Base-by-base conservation (phyloP, 2,329 filamentous ascomycete genomes). In the Diplodia corticola region DNA sequence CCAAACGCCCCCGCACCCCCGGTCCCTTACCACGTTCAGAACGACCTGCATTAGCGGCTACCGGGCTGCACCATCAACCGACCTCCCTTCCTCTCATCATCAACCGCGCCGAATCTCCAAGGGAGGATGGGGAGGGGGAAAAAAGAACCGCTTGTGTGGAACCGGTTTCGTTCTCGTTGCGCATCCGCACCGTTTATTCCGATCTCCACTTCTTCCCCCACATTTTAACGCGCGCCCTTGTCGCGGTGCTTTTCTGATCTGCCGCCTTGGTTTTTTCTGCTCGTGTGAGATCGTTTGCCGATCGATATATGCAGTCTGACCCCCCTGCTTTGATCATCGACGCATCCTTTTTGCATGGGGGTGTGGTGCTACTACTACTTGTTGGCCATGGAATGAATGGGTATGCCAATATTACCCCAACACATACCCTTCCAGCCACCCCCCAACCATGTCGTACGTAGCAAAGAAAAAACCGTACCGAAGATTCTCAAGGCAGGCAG, bases 31-130 rank as follows among this genome's bases (percentile, higher is more conserved):
- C 55, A 30, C 20, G 28, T 46, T 17, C 22, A 46, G 55, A 48
- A 46, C 15, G 5, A 46, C 55, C 55, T 46, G 55, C 55, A 60
- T 60, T 60, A 60, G 55, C 13, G n/a, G 24, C 53, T 22, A 20
- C 53, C 50, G 9, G 9, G 4, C 24, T 53, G n/a, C n/a, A 9
- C 26, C 20, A 50, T 50, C 17, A 12, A 28, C 26, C 50, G 10
- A 5, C 50, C 50, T 5, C 26, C n/a, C 12, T 7, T 17, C 48
- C 22, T 22, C 50, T n/a, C n/a, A n/a, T n/a, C n/a, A n/a, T n/a
- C n/a, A n/a, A n/a, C n/a, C 10, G 15, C 53, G 24, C 13, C 17
- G n/a, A 17, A 30, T 53, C 49, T 53, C 33, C 26, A 30, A 28
- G 26, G 49, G 17, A 53, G 13, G 44, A 49, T 12, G 22, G 46